These are phyloP conservation scores for Galerina sulciceps DNA, from an alignment of 768 basidiomycete species.

Conservation along the genomic window DNA sequence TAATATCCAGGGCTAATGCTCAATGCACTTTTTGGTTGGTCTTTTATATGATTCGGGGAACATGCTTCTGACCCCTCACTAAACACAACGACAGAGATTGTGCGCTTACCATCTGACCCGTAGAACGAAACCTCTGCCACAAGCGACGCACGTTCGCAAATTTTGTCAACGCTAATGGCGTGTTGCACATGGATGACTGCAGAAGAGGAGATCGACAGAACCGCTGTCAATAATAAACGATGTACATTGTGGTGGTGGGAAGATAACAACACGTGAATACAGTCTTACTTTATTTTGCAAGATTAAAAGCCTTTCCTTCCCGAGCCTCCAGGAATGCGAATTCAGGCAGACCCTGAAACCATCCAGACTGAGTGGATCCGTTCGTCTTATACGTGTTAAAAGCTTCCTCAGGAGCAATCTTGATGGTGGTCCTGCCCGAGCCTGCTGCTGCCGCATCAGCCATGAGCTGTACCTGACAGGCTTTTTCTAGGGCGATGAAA, in stretches of 20 bases:
- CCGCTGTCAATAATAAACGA: neutral
- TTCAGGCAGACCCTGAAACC: constrained; percentile 42
- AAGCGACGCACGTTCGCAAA: constrained; percentile 8
- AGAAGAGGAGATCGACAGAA: neutral
- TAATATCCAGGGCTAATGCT: neutral
- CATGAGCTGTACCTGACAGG: constrained; percentile 51
- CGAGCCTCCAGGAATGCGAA: constrained; percentile 39
- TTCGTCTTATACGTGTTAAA: constrained; percentile 24
- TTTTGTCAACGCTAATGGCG: neutral
- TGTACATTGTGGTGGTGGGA: constrained; percentile 8
- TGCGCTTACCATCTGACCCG: neutral
- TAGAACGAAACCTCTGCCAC: neutral
- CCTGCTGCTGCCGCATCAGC: constrained; percentile 43
- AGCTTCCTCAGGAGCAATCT: constrained; percentile 32
- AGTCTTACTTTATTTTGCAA: constrained; percentile 11
- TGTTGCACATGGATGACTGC: neutral
- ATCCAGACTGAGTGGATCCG: constrained; percentile 33
- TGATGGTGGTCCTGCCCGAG: constrained; percentile 24
- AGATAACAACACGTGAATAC: neutral
- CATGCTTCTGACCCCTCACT: neutral
- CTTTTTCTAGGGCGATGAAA: constrained; percentile 45
- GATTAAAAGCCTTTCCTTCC: constrained; percentile 30
- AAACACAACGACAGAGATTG: neutral
- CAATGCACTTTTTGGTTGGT: neutral
- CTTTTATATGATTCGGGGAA: neutral